Conservation (phyloP, 2,329 filamentous ascomycete genomes). For the Cadophora sp. region DNA sequence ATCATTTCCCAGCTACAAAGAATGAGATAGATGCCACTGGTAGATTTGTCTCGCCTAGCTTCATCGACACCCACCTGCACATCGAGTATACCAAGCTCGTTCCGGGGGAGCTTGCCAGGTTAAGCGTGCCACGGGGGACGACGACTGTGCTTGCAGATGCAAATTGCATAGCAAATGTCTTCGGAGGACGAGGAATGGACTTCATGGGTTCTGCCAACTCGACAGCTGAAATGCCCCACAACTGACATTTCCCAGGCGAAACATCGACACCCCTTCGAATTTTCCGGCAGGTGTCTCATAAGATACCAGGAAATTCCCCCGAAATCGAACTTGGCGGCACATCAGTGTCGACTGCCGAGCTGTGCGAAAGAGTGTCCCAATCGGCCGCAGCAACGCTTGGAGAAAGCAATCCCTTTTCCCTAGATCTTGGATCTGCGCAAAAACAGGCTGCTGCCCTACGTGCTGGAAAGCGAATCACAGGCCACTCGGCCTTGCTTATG, state of each 20-base stretch:
- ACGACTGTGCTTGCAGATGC: constrained; percentile 34
- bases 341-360: constrained; percentile 30
- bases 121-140: constrained; percentile 37
- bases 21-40: too few species aligned
- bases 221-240: neutral
- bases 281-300: constrained; percentile 38
- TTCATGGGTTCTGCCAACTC: constrained; percentile 31
- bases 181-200: constrained; percentile 36
- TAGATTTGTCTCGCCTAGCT: too few species aligned
- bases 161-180: constrained; percentile 28
- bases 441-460: constrained; percentile 37
- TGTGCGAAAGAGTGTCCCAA: constrained; percentile 33
- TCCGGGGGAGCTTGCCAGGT: constrained; percentile 31
- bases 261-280: constrained; percentile 32
- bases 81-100: constrained; percentile 38
- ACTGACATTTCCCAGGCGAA: constrained; percentile 19
- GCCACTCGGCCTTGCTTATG: constrained; percentile 34
- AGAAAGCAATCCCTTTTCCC: constrained; percentile 37
- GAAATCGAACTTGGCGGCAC: constrained; percentile 38
- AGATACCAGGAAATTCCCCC: constrained; percentile 34
- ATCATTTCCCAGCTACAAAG: too few species aligned
- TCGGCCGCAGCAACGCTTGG: constrained; percentile 35
- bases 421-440: constrained; percentile 36
- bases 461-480: constrained; percentile 37
- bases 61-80: too few species aligned